These are phyloP conservation scores for Hemileccinum impolitum DNA, from an alignment of 768 basidiomycete genomes.

Conservation along the genomic window DNA sequence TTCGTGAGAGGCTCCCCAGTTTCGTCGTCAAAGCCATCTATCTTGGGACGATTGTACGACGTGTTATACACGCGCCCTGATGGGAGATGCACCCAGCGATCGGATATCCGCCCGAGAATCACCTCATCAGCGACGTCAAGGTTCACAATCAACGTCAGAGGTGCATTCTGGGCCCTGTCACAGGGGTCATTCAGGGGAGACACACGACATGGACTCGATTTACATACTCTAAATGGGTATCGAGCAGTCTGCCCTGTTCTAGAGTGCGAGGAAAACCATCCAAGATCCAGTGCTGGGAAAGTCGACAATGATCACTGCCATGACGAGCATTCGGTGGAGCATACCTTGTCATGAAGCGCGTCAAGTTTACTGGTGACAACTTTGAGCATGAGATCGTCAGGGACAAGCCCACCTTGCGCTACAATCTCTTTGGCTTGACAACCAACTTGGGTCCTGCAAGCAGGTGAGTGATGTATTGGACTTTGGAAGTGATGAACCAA, in stretches of 20 bases:
- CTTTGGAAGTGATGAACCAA: background rate
- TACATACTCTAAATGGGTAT: slow-evolving; percentile 67
- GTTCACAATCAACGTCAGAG: slow-evolving; percentile 80
- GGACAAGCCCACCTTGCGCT: slow-evolving; percentile 70
- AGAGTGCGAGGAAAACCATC: slow-evolving; percentile 92
- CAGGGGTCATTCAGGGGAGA: background rate
- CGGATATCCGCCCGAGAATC: slow-evolving; percentile 82
- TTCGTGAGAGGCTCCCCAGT: slow-evolving; percentile 88
- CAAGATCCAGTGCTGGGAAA: slow-evolving; percentile 77
- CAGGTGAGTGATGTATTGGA: slow-evolving; percentile 1
- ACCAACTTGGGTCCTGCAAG: slow-evolving; percentile 63
- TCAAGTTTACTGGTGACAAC: slow-evolving; percentile 74
- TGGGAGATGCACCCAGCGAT: slow-evolving; percentile 85
- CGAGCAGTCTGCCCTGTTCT: slow-evolving; percentile 76
- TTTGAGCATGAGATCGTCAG: slow-evolving; percentile 77
- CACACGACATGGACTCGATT: background rate
- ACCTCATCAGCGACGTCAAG: slow-evolving; percentile 86
- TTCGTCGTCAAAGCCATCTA: slow-evolving; percentile 76
- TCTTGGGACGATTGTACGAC: slow-evolving; percentile 81
- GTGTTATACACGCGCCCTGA: slow-evolving; percentile 90
- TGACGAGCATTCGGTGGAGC: background rate
- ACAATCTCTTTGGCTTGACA: slow-evolving; percentile 74
- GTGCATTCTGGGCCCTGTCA: slow-evolving; percentile 57
- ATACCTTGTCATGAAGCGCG: slow-evolving; percentile 60
- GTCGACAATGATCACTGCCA: background rate